These are phyloP conservation scores for Camellia oleifera DNA, from an alignment of 179 eudicot species.

Conservation along the genomic window DNA sequence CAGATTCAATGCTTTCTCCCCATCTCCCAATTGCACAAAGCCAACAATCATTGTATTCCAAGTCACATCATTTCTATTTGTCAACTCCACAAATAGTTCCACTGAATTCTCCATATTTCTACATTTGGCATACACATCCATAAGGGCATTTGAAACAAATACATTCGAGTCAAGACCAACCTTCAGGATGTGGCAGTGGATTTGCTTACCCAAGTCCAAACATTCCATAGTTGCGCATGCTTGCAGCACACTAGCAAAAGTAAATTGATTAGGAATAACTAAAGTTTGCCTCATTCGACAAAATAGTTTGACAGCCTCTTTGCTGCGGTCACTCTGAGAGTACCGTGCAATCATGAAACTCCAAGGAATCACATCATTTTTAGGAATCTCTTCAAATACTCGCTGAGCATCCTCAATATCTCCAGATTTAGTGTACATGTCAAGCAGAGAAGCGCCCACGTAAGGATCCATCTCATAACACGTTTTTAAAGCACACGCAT, in stretches of 20 bases:
- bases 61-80: constrained; percentile 16
- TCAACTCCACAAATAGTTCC: constrained; percentile 20
- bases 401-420: constrained; percentile 39
- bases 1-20: constrained; percentile 19
- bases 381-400: constrained; percentile 54
- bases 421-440: constrained; percentile 49
- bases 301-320: constrained; percentile 24
- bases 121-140: constrained; percentile 29
- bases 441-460: constrained; percentile 56
- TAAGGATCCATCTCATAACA: constrained; percentile 42
- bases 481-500: constrained; percentile 46
- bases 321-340: constrained; percentile 19
- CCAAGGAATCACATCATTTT: constrained; percentile 39
- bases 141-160: constrained; percentile 24
- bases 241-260: constrained; percentile 25
- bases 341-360: constrained; percentile 28
- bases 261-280: constrained; percentile 24
- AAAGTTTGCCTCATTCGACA: constrained; percentile 19
- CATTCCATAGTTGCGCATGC: constrained; percentile 18
- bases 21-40: constrained; percentile 18
- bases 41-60: constrained; percentile 30
- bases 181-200: constrained; percentile 19
- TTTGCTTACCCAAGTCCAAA: constrained; percentile 18
- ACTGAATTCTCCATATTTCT: constrained; percentile 18
- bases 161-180: constrained; percentile 20